Base-by-base conservation (phyloP, 108 stramenopile genomes). In the Cyclotella kingstonii region DNA sequence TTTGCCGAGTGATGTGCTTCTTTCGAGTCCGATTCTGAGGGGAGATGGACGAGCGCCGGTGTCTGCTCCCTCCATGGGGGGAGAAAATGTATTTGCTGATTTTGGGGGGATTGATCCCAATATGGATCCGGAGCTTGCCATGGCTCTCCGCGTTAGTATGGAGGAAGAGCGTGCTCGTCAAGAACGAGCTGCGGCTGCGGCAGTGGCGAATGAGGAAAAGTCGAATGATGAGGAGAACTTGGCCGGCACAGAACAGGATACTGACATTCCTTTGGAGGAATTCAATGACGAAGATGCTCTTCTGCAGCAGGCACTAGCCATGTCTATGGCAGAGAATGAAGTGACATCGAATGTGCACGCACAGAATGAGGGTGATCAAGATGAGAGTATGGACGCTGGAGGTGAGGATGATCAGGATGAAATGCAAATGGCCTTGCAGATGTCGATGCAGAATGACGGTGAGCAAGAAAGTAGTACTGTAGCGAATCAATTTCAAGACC, bases 41-140 rank as follows among this genome's bases (percentile, higher is more conserved):
- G 91, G 84, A 17, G 89, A 81, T 22, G 83, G 79, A n/a, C 89
- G 82, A 22, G 79, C n/a, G n/a, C n/a, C n/a, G n/a, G n/a, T n/a
- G n/a, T n/a, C n/a, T n/a, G n/a, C n/a, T n/a, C n/a, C n/a, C n/a
- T n/a, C 79, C 15, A 87, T 61, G 29, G 87, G 84, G 21, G 86
- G 80, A 12, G 82, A 60, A 17, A 73, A 62, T 26, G 86, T 46
- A 45, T 94, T 96, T 77, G 93, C 85, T 18, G 94, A 95, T 5
- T 95, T 59, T 60, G 90, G 94, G 7, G 98, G 96, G 10, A 82
- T 99, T 47, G 98, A 99, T 79, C 94, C 98, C 38, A 94, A 85
- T 72, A 91, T 95, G 81, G 98, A 99, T 62, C 98, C 98, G 14
- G 98, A 98, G 76, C 78, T 99, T 59, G 98, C 98, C 66, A 97